Conservation (phyloP, 768 basidiomycete genomes). For the Lyophyllum atratum region DNA sequence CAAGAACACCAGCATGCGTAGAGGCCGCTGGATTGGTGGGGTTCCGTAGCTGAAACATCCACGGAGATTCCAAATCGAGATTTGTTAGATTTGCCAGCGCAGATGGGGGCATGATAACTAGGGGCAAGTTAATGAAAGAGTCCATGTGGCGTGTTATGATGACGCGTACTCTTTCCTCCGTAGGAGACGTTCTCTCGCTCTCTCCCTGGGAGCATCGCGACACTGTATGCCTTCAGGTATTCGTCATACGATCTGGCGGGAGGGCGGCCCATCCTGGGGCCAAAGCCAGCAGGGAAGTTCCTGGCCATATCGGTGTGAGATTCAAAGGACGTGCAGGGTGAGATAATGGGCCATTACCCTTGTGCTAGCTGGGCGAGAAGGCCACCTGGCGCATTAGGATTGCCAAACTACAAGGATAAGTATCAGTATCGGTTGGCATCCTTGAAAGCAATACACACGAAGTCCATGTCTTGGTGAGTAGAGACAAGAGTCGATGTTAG, state of each 20-base stretch:
- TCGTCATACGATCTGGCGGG: constrained; percentile 83
- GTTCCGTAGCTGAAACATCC: constrained; percentile 97
- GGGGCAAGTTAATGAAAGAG: constrained; percentile 8
- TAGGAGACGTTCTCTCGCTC: constrained; percentile 92
- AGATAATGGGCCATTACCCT: constrained; percentile 34
- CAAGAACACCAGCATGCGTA: constrained; percentile 96
- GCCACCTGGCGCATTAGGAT: constrained; percentile 56
- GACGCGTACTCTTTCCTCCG: constrained; percentile 86
- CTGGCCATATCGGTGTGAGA: constrained; percentile 32
- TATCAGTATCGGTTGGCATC: constrained; percentile 5
- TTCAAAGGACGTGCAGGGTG: not conserved
- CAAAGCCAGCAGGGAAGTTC: constrained; percentile 54
- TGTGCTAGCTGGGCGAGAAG: constrained; percentile 69
- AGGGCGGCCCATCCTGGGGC: constrained; percentile 45
- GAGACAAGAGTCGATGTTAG: not conserved
- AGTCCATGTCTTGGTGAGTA: constrained; percentile 36
- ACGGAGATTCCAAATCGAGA: constrained; percentile 87
- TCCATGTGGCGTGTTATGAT: constrained; percentile 7
- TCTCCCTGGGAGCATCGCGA: constrained; percentile 87
- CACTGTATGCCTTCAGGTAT: constrained; percentile 93
- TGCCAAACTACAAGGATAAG: constrained; percentile 35
- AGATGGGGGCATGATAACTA: constrained; percentile 98
- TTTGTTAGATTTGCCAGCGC: constrained; percentile 85
- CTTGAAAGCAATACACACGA: constrained; percentile 33
- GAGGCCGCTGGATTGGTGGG: constrained; percentile 81